Evolutionary conservation across 352 stramenopile species (phyloP).

Genomic region (Blastocystis sp.): DNA sequence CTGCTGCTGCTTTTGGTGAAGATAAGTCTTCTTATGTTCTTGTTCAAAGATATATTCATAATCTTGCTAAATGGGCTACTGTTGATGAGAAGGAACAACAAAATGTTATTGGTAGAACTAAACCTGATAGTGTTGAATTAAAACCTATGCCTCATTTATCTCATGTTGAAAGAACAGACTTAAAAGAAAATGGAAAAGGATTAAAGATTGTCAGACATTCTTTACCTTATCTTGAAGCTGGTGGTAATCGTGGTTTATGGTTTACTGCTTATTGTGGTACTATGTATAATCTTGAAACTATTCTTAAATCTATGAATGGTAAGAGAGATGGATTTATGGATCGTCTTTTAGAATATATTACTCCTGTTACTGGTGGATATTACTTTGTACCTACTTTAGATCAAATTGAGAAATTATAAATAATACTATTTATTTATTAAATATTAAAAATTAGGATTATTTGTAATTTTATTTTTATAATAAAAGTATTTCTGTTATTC

Average conservation of each 20-base stretch:
- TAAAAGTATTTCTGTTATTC: too few species aligned
- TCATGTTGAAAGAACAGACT: constrained; percentile 24
- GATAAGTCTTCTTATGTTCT: constrained; percentile 15
- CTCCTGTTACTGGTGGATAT: constrained; percentile 34
- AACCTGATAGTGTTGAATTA: constrained; percentile 13
- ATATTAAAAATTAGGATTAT: too few species aligned
- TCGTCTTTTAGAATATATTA: constrained; percentile 20
- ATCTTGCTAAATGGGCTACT: constrained; percentile 16
- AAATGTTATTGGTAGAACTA: constrained; percentile 27
- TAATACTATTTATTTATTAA: constrained; percentile 4
- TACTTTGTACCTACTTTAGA: constrained; percentile 18
- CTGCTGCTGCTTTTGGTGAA: constrained; percentile 3
- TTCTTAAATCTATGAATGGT: constrained; percentile 26
- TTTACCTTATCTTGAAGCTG: constrained; percentile 9
- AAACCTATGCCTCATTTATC: constrained; percentile 3
- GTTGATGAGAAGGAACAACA: constrained; percentile 9
- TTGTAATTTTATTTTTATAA: too few species aligned
- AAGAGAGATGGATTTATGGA: neutral
- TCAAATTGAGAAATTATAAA: constrained; percentile 8
- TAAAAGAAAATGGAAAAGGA: constrained; percentile 12
- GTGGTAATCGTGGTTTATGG: constrained; percentile 10
- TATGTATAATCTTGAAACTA: constrained; percentile 10
- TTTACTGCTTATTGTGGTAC: constrained; percentile 23
- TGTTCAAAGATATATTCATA: constrained; percentile 25
- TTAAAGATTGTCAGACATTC: constrained; percentile 31